Evolutionary conservation across 495 filamentous ascomycete species (phyloP).

Genomic region (Penicillium cataractarum): DNA sequence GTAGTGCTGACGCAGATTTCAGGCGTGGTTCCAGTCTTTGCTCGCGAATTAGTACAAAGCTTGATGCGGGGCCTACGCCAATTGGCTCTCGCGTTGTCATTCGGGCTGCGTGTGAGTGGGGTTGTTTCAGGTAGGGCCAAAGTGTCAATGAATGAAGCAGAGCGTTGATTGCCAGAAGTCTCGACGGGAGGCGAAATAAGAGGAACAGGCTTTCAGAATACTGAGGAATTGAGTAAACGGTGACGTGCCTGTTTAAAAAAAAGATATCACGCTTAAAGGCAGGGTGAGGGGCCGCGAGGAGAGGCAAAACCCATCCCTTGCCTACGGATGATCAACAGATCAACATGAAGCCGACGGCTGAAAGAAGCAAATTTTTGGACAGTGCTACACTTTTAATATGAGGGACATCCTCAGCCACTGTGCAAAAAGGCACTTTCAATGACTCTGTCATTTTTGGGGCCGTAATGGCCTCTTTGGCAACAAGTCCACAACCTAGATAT

Average conservation of each 20-base stretch:
- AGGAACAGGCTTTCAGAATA: neutral
- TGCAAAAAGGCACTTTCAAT: too few species aligned
- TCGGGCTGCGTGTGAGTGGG: conserved; percentile 7
- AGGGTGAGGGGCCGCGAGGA: neutral
- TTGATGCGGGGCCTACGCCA: neutral
- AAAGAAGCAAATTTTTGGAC: neutral
- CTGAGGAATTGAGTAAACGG: neutral
- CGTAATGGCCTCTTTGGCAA: too few species aligned
- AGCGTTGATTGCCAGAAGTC: too few species aligned
- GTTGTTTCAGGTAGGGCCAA: conserved; percentile 1
- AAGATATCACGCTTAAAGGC: neutral
- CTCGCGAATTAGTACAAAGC: conserved; percentile 7
- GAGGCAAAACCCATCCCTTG: neutral
- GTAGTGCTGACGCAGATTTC: conserved; percentile 7
- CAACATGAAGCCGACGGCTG: neutral
- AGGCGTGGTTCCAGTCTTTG: neutral
- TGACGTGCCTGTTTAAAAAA: neutral
- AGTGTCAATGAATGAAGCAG: conserved; percentile 1
- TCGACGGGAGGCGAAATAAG: too few species aligned
- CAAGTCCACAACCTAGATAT: too few species aligned
- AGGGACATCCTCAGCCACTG: neutral
- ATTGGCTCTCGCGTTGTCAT: conserved; percentile 7
- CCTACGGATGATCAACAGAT: neutral
- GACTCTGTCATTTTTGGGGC: too few species aligned
- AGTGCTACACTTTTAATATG: too few species aligned